These are phyloP conservation scores for Didymella sp. DNA, from an alignment of 2,329 filamentous ascomycete genomes.

Conservation along the genomic window DNA sequence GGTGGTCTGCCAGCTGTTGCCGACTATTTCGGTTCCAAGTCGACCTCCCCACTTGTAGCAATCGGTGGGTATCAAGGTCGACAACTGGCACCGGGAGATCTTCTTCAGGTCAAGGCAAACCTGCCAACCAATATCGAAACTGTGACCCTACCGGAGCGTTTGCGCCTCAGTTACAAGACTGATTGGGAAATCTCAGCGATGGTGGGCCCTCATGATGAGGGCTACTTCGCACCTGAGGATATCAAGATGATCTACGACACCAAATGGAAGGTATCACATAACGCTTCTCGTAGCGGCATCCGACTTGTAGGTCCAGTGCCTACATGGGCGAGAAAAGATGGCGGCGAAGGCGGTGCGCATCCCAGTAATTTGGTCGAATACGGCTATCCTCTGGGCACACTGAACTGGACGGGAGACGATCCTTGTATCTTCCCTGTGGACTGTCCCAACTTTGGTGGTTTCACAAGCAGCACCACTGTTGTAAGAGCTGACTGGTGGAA, in stretches of 20 bases:
- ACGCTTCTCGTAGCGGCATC: constrained; percentile 66
- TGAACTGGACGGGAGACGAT: constrained; percentile 69
- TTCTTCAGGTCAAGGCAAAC: constrained; percentile 56
- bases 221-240: constrained; percentile 59
- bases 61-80: constrained; percentile 68
- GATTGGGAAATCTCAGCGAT: constrained; percentile 63
- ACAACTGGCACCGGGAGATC: constrained; percentile 61
- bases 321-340: constrained; percentile 65
- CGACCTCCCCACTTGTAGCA: constrained; percentile 63
- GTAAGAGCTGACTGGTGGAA: constrained; percentile 67
- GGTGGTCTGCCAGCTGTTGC: constrained; percentile 63
- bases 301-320: constrained; percentile 65
- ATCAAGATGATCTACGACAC: constrained; percentile 65
- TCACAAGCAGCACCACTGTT: constrained; percentile 63
- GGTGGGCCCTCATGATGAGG: constrained; percentile 64
- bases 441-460: constrained; percentile 67
- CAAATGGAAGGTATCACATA: constrained; percentile 67
- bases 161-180: constrained; percentile 59
- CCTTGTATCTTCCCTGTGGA: constrained; percentile 67
- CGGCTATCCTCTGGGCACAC: constrained; percentile 64
- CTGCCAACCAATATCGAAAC: constrained; percentile 43
- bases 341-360: constrained; percentile 69
- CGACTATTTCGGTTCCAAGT: constrained; percentile 65
- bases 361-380: constrained; percentile 62
- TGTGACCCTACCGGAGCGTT: constrained; percentile 52